Evolutionary conservation across 2,329 filamentous ascomycete species (phyloP), one percentile per base, ranked within the genome.

Genomic region (Biscogniauxia marginata): DNA sequence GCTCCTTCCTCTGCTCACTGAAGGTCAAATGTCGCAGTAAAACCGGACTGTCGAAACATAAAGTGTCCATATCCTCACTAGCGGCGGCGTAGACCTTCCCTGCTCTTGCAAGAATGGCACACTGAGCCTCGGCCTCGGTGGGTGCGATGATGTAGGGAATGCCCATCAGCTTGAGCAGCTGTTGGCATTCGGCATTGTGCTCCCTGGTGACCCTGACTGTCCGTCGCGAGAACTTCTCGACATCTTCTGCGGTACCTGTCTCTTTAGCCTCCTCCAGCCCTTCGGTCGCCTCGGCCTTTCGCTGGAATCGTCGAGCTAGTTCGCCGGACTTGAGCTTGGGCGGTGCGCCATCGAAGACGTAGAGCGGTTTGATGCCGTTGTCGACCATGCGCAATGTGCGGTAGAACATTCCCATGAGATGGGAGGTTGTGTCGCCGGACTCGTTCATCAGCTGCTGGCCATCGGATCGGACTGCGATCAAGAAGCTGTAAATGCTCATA

Each of bases 401-500:
- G 80, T 99, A 99, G 80, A 99, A 99, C 87, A 99, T 93, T 70
- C 95, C 95, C 93, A 99, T 98, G 16, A 99, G 79, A 73, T 99
- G 95, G 18, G 95, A 99, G 0, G 95, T 99, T 1, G 95, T 99
- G 74, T 98, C 92, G 69, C 95, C 95, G 52, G 87, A 88, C 69
- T 99, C 95, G 74, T 88, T 96, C 83, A 88, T 98, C 67, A 99
- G 87, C 75, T 97, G 92, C 74, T 99, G 91, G 66, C 95, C 95
- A 67, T 96, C 92, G 68, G 93, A 97, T 66, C 95, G 92, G 54
- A 99, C 95, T 50, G 95, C 95, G 72, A 99, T 95, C 59, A 99
- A 85, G 79, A 99, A 99, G 75, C 91, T 96, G 82, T 99, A 99
- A 70, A 99, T 93, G 76, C 91, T 96, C 95, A 99, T 99, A 49